Evolutionary conservation across 768 basidiomycete genomes (phyloP).

Genomic region (Crucibulum laeve): DNA sequence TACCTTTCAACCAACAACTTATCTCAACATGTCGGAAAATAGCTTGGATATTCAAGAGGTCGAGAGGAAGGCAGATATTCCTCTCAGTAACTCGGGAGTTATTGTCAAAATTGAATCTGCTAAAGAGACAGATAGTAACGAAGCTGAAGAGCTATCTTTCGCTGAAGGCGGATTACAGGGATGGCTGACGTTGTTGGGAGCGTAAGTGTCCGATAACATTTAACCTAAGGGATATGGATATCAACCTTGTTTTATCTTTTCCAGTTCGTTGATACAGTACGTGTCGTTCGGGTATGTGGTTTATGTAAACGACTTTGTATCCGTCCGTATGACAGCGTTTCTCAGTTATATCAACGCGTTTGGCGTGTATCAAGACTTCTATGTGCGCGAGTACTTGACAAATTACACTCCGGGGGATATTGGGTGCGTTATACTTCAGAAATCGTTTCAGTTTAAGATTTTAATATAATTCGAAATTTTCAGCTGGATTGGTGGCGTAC

Average conservation of each 20-base stretch:
- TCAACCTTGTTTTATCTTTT: neutral
- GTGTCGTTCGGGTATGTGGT: constrained; percentile 35
- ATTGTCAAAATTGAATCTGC: no score
- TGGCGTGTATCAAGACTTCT: constrained; percentile 36
- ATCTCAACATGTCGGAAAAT: no score
- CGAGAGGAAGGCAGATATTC: no score
- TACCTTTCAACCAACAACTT: no score
- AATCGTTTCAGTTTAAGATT: neutral
- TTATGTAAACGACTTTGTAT: neutral
- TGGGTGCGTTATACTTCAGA: constrained; percentile 18
- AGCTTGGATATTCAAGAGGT: no score
- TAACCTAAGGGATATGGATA: neutral
- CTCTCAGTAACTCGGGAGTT: neutral
- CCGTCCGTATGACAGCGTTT: neutral
- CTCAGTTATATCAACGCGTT: constrained; percentile 31
- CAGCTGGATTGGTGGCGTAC: constrained; percentile 49
- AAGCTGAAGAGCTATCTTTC: constrained; percentile 6
- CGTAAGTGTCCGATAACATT: constrained; percentile 23
- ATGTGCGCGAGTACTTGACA: constrained; percentile 32
- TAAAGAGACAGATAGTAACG: neutral
- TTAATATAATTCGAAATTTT: neutral
- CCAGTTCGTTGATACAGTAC: constrained; percentile 36
- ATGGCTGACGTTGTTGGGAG: constrained; percentile 40
- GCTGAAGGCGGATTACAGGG: constrained; percentile 38
- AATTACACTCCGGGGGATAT: constrained; percentile 30